Percentiles rank a stretch among this genome's conserved stretches.
Conservation (phyloP, 208 protist species). For the Acanthamoeba triangularis region DNA sequence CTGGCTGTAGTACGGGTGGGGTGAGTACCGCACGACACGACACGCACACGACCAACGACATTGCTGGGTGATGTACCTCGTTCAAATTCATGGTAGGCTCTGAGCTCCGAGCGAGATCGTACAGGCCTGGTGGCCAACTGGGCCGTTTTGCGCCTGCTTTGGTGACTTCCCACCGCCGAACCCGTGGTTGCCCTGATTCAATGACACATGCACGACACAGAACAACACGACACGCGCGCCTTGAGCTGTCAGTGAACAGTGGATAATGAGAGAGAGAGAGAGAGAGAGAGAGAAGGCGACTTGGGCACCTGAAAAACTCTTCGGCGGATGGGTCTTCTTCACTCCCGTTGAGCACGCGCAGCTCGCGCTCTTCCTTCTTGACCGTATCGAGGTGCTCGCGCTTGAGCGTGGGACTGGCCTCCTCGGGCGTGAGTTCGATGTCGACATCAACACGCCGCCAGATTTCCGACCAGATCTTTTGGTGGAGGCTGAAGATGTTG, state of each 20-base stretch:
- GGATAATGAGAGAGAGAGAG: too few relatives aligned
- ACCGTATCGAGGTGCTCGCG: neutral
- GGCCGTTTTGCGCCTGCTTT: too few relatives aligned
- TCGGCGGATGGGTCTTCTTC: neutral
- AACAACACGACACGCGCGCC: neutral
- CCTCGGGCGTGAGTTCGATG: conserved; percentile 14
- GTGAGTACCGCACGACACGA: neutral
- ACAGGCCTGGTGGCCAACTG: neutral
- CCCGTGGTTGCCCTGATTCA: too few relatives aligned
- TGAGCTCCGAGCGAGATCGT: neutral
- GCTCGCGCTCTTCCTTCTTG: conserved; percentile 33
- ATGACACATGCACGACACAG: too few relatives aligned
- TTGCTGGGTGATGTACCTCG: neutral
- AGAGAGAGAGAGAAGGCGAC: neutral
- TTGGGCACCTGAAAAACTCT: neutral
- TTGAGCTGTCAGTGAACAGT: too few relatives aligned
- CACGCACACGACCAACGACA: neutral
- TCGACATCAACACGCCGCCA: neutral
- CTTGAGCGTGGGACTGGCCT: conserved; percentile 1
- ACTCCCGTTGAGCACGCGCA: neutral
- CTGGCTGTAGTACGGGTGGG: neutral
- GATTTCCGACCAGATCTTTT: neutral
- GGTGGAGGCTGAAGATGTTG: conserved; percentile 17
- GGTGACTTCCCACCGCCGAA: too few relatives aligned
- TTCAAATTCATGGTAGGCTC: neutral